Percentiles rank a stretch among this genome's conserved stretches.
These are phyloP conservation scores for Phoma herbarum DNA, from an alignment of 2,329 filamentous ascomycete species.

Conservation along the genomic window DNA sequence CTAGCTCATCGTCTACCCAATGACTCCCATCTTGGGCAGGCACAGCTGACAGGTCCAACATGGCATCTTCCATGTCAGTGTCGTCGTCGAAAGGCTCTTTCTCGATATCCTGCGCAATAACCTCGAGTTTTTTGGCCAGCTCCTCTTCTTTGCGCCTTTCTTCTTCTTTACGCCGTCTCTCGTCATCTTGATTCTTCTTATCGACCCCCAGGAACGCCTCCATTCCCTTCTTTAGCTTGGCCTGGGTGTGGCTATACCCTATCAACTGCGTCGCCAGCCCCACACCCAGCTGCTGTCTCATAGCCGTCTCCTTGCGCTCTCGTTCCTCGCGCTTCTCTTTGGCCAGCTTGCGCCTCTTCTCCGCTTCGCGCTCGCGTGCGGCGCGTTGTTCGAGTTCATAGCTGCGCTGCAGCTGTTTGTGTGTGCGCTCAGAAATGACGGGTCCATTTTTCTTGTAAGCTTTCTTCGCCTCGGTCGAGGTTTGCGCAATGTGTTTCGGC, in stretches of 20 bases:
- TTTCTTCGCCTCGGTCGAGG: conserved; percentile 47
- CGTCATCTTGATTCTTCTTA: conserved; percentile 36
- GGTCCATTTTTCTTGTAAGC: conserved; percentile 44
- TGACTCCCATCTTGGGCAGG: conserved; percentile 23
- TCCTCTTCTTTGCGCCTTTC: conserved; percentile 28
- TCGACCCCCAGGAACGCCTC: conserved; percentile 46
- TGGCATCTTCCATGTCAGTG: conserved; percentile 20
- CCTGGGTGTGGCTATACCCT: conserved; percentile 52
- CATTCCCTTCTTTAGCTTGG: conserved; percentile 50
- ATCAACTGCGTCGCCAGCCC: conserved; percentile 51
- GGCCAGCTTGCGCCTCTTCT: conserved; percentile 39
- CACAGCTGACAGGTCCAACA: conserved; percentile 24
- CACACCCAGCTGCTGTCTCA: conserved; percentile 42
- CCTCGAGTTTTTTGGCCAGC: conserved; percentile 33
- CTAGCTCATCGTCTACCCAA: conserved; percentile 43
- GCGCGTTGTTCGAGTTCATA: conserved; percentile 47
- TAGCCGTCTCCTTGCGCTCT: conserved; percentile 44
- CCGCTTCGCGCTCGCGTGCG: conserved; percentile 42
- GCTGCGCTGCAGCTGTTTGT: conserved; percentile 44
- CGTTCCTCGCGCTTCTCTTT: conserved; percentile 45
- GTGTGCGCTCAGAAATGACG: conserved; percentile 36
- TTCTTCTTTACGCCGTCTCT: conserved; percentile 27
- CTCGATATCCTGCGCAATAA: conserved; percentile 33
- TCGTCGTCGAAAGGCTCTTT: conserved; percentile 49
- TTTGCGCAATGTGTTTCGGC: conserved; percentile 43